phyloP scores from a whole-genome alignment of 202 grass and related monocot genomes.

The Schoenoplectus tabernaemontani region DNA sequence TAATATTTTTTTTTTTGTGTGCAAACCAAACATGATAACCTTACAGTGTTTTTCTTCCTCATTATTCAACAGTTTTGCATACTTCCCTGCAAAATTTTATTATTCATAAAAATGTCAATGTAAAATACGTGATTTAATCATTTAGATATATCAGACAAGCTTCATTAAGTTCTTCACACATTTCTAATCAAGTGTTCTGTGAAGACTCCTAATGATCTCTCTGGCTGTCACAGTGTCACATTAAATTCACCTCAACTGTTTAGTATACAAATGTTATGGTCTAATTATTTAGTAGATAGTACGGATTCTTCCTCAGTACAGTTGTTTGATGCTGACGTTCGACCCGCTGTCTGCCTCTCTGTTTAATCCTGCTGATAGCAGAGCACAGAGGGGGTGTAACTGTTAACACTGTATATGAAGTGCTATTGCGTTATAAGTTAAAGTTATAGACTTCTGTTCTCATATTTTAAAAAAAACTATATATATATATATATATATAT shows the following conservation, averaged over 20 bases:
- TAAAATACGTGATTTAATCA: too few species aligned
- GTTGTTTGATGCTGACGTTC: not conserved
- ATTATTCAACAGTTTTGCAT: too few species aligned
- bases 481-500: too few species aligned
- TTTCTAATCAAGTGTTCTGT: not conserved
- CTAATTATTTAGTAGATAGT: not conserved
- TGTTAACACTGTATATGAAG: not conserved
- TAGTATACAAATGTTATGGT: not conserved
- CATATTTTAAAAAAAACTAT: too few species aligned
- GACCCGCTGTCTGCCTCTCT: not conserved
- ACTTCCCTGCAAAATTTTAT: too few species aligned
- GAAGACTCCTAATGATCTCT: not conserved
- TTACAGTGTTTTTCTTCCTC: too few species aligned
- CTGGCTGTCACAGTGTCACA: too few species aligned
- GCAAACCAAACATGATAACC: too few species aligned
- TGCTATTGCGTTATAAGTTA: not conserved
- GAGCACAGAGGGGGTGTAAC: not conserved
- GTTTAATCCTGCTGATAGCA: not conserved
- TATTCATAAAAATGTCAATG: too few species aligned
- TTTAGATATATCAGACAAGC: not conserved
- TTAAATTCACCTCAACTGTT: not conserved
- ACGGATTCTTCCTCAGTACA: not conserved
- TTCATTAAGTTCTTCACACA: not conserved
- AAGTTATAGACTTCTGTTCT: too few species aligned
- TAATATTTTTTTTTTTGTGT: too few species aligned